phyloP scores from a whole-genome alignment of 2,329 filamentous ascomycete species.

The Periconia digitata region DNA sequence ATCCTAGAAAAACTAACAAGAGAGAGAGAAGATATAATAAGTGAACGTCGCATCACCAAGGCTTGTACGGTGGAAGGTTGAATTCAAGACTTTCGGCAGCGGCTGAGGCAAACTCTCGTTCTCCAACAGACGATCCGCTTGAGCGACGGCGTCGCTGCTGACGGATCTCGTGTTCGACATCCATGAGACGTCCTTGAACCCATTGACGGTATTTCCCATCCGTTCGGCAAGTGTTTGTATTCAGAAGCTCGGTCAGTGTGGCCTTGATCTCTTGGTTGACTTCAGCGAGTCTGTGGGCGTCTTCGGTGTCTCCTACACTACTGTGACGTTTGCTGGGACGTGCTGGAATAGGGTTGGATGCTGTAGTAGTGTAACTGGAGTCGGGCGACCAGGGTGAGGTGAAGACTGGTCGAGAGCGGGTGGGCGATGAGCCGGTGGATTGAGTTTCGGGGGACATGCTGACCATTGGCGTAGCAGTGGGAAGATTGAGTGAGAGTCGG shows the following conservation, averaged over 20 bases:
- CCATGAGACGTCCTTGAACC: slow-evolving; percentile 57
- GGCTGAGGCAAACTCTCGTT: slow-evolving; percentile 37
- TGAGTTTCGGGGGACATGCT: slow-evolving; percentile 39
- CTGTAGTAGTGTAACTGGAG: slow-evolving; percentile 23
- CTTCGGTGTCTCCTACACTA: slow-evolving; percentile 32
- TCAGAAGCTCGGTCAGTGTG: slow-evolving; percentile 57
- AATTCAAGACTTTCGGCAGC: slow-evolving; percentile 40
- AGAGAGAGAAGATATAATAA: slow-evolving; percentile 8
- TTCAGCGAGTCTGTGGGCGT: slow-evolving; percentile 51
- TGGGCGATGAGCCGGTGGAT: slow-evolving; percentile 38
- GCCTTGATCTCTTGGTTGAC: slow-evolving; percentile 57
- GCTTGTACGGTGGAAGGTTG: slow-evolving; percentile 28
- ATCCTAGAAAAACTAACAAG: slow-evolving; percentile 4
- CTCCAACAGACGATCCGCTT: slow-evolving; percentile 34
- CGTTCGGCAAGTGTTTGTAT: slow-evolving; percentile 52
- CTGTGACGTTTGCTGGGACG: slow-evolving; percentile 21
- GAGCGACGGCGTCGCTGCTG: slow-evolving; percentile 44
- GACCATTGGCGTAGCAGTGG: slow-evolving; percentile 35
- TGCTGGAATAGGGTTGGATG: slow-evolving; percentile 26
- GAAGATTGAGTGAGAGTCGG: slow-evolving; percentile 41
- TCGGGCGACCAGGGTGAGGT: slow-evolving; percentile 13
- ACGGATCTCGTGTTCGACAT: slow-evolving; percentile 54
- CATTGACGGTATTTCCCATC: slow-evolving; percentile 51
- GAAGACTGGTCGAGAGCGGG: slow-evolving; percentile 17
- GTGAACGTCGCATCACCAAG: slow-evolving; percentile 21